Evolutionary conservation across 2,329 filamentous ascomycete species (phyloP), one percentile per base, ranked within the genome.

Genomic region (Atkinsonella texensis): DNA sequence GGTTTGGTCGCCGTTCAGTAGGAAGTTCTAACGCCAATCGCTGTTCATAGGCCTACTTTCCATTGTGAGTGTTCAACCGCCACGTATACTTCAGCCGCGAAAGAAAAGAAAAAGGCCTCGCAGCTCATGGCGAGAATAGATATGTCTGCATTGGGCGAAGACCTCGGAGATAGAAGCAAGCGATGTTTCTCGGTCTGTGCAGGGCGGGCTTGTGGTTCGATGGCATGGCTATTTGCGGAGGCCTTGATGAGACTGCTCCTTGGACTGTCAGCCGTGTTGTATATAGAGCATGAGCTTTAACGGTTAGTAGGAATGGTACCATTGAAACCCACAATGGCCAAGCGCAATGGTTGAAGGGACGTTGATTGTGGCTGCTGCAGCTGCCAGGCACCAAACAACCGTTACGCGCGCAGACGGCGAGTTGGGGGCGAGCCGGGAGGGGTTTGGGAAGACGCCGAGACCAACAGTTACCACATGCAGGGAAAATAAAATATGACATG

Each of bases 141-240:
- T 81, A 83, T 61, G 75, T 83, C 39, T 82, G 77, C 56, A 81
- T 83, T 57, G 80, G 80, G 48, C 72, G 73, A 55, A 84, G 83
- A 56, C 74, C 76, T 52, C 57, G 53, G 46, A 55, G 57, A 53
- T 61, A 49, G 59, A 3, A 39, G 9, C 18, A 32, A 11, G 18
- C 17, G 17, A 38, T 20, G n/a, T 23, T 11, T 18, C 23, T 18
- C 6, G 10, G 41, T 43, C 7, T 18, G 17, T 13, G 18, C 11
- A 20, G 18, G 41, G 39, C n/a, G 39, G n/a, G 17, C 17, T 17
- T 43, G 10, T 28, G 2, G 4, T 13, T 43, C 12, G 39, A 11
- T 13, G 41, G 18, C 12, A 28, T 13, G 43, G 13, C 23, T 6
- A n/a, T 15, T 11, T 31, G 4, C 31, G 33, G 20, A 2, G 15